Evolutionary conservation across 495 filamentous ascomycete species (phyloP).

Genomic region (Lepidopterella palustris): DNA sequence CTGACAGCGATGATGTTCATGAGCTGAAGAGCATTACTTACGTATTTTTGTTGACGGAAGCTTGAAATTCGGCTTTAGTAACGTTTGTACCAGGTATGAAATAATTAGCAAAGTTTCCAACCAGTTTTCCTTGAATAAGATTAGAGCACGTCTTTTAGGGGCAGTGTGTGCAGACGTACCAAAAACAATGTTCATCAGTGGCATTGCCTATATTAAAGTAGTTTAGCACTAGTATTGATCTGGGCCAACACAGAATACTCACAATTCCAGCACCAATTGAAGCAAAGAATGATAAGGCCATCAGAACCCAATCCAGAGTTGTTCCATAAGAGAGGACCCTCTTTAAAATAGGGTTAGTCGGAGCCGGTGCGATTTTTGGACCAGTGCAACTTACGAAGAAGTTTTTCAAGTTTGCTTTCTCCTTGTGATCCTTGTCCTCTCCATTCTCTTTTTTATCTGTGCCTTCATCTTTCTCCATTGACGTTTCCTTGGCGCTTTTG

Average conservation of each 20-base stretch:
- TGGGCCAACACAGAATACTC: neutral
- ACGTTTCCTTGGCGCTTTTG: conserved; percentile 7
- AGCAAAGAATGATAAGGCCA: conserved; percentile 12
- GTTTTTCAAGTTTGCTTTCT: conserved; percentile 16
- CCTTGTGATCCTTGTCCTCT: conserved; percentile 17
- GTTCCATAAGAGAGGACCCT: conserved; percentile 26
- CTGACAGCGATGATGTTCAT: neutral
- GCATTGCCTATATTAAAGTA: conserved; percentile 13
- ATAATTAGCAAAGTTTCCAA: conserved; percentile 25
- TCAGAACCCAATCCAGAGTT: conserved; percentile 18
- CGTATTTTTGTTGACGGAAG: conserved; percentile 22
- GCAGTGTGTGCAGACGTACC: conserved; percentile 4
- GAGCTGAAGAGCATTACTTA: conserved; percentile 6
- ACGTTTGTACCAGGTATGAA: conserved; percentile 21
- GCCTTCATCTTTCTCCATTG: neutral
- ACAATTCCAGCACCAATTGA: conserved; percentile 31
- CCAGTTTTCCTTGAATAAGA: conserved; percentile 15
- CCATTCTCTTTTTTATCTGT: neutral
- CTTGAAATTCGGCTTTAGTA: conserved; percentile 24
- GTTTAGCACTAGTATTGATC: neutral
- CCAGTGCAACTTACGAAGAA: conserved; percentile 16
- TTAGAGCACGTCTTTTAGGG: neutral
- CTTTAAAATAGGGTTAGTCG: conserved; percentile 6
- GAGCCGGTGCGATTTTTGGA: neutral
- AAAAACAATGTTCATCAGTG: conserved; percentile 28